phyloP scores from a whole-genome alignment of 208 protist genomes.

The Naegleria lovaniensis region DNA sequence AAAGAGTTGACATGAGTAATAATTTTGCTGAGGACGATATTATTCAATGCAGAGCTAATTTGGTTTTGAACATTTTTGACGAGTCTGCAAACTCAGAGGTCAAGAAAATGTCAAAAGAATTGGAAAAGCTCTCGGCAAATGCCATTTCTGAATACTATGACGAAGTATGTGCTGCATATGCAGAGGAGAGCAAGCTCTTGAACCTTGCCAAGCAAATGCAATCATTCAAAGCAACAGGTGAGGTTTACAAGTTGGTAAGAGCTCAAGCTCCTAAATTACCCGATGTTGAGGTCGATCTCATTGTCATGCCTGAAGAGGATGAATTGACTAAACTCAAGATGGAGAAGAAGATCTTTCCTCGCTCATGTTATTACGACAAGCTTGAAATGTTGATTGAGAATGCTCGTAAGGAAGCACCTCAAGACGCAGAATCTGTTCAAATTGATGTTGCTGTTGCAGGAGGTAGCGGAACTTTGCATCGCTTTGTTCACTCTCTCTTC shows the following conservation, averaged over 20 bases:
- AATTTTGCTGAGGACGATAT: neutral
- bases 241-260: neutral
- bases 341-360: neutral
- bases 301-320: neutral
- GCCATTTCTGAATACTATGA: neutral
- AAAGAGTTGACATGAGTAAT: neutral
- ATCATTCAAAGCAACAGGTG: neutral
- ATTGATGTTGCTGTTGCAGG: constrained; percentile 1
- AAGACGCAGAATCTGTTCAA: neutral
- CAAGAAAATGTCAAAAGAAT: neutral
- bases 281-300: neutral
- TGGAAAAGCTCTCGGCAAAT: neutral
- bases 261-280: neutral
- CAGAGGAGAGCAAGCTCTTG: neutral
- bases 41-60: neutral
- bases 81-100: neutral
- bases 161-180: neutral
- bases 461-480: constrained; percentile 7
- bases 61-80: neutral
- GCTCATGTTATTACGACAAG: neutral
- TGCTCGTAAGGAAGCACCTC: neutral
- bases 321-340: neutral
- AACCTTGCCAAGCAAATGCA: neutral
- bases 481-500: neutral
- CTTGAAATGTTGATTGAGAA: neutral